phyloP scores from a whole-genome alignment of 371 early-diverging fungal species.

The Rhizopus sp. region DNA sequence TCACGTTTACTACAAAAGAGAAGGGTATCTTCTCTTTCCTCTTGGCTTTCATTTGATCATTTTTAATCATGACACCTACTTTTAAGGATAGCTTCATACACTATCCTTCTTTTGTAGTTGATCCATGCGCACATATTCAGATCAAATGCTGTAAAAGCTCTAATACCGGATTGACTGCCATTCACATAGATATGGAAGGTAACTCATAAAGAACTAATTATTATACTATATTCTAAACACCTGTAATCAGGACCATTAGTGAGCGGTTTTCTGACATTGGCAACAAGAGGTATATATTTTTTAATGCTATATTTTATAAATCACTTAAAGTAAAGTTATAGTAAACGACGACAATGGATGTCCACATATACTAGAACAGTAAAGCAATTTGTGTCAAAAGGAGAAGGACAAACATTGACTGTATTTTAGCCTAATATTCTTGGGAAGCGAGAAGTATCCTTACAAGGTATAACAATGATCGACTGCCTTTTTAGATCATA shows the following conservation, averaged over 20 bases:
- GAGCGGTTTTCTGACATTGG: constrained; percentile 51
- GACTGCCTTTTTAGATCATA: background rate
- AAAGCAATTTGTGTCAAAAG: constrained; percentile 7
- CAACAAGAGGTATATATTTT: constrained; percentile 49
- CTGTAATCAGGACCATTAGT: constrained; percentile 45
- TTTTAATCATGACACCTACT: constrained; percentile 11
- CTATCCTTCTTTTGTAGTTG: constrained; percentile 19
- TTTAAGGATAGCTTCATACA: constrained; percentile 19
- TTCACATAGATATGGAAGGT: constrained; percentile 57
- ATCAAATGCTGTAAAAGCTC: constrained; percentile 48
- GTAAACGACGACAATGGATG: constrained; percentile 56
- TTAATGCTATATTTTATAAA: background rate
- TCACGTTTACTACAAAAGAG: too few species aligned
- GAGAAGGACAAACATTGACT: background rate
- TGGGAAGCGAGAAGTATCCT: constrained; percentile 59
- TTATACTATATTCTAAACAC: too few species aligned
- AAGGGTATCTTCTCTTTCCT: too few species aligned
- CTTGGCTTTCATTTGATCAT: too few species aligned
- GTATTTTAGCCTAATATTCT: constrained; percentile 42
- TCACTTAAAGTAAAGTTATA: constrained; percentile 8
- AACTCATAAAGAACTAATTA: background rate
- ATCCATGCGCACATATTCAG: constrained; percentile 25
- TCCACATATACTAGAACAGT: constrained; percentile 62
- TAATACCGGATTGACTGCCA: constrained; percentile 51
- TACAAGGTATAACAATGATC: constrained; percentile 35